Evolutionary conservation across 768 basidiomycete genomes (phyloP).

Genomic region (Vararia minispora): DNA sequence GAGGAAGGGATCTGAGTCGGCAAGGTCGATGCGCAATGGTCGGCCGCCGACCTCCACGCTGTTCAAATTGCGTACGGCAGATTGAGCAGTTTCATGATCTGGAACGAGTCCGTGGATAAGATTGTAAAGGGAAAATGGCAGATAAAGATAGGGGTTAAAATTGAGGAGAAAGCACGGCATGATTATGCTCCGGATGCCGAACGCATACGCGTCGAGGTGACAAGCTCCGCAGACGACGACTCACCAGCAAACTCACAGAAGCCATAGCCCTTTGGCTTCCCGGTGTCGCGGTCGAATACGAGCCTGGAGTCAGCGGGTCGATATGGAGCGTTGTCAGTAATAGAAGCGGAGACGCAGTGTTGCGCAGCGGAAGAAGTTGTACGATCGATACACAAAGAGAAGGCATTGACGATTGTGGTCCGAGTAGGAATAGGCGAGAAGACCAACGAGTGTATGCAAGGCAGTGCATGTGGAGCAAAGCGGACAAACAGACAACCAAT

Average conservation of each 20-base stretch:
- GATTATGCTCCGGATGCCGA: background rate
- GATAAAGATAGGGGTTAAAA: background rate
- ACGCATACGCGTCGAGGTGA: background rate
- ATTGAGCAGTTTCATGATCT: constrained; percentile 94
- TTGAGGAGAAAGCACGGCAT: background rate
- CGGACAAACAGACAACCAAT: too few species aligned
- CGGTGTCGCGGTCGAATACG: constrained; percentile 87
- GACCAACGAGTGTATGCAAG: too few species aligned
- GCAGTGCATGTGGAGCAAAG: too few species aligned
- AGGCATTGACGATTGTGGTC: background rate
- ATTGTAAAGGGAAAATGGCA: background rate
- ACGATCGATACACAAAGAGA: background rate
- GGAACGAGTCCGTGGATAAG: constrained; percentile 7
- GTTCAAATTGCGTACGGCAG: constrained; percentile 93
- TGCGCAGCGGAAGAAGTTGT: too few species aligned
- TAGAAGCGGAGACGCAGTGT: too few species aligned
- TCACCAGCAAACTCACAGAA: constrained; percentile 89
- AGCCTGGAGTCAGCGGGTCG: constrained; percentile 44
- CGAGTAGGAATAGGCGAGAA: background rate
- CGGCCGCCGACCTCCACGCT: constrained; percentile 88
- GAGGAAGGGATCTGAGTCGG: constrained; percentile 86
- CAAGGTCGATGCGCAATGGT: constrained; percentile 86
- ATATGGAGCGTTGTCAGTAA: background rate
- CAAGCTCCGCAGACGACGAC: background rate
- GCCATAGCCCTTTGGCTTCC: constrained; percentile 89